Evolutionary conservation across 495 filamentous ascomycete genomes (phyloP).

Genomic region (Lasiosphaeria hispida): DNA sequence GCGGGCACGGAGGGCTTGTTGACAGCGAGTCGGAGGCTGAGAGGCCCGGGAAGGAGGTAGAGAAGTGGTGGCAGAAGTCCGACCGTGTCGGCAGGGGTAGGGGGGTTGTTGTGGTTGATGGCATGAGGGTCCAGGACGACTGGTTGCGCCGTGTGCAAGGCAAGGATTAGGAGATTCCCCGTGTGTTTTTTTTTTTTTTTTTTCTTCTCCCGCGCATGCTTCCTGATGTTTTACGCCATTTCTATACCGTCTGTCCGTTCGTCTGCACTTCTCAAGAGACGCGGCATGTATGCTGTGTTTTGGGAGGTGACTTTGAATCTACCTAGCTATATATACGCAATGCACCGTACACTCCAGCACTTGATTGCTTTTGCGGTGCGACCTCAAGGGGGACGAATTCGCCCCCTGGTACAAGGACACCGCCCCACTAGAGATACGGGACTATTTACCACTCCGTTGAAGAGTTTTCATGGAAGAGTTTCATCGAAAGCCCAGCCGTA

Average conservation of each 20-base stretch:
- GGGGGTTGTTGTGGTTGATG: conserved; percentile 83
- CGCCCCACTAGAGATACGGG: too few species aligned
- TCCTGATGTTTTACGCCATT: conserved; percentile 7
- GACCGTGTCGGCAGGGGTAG: conserved; percentile 80
- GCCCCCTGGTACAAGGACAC: too few species aligned
- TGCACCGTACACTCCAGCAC: neutral
- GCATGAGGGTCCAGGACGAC: conserved; percentile 72
- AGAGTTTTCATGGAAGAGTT: too few species aligned
- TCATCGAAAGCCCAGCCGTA: too few species aligned
- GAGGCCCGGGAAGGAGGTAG: conserved; percentile 51
- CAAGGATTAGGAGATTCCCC: conserved; percentile 53
- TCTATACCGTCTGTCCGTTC: neutral
- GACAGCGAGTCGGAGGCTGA: conserved; percentile 85
- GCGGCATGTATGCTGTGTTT: neutral
- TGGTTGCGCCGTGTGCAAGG: conserved; percentile 74
- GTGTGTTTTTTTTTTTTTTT: conserved; percentile 4
- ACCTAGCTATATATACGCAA: conserved; percentile 1
- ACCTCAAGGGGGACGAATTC: too few species aligned
- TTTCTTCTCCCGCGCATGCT: neutral
- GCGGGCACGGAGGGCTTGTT: conserved; percentile 78
- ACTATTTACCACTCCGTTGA: too few species aligned
- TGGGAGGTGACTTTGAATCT: neutral
- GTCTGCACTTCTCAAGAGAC: too few species aligned
- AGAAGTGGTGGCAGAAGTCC: conserved; percentile 77
- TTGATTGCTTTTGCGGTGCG: neutral